Conservation (phyloP, 1,284 basidiomycete genomes). For the Sporisorium reilianum region DNA sequence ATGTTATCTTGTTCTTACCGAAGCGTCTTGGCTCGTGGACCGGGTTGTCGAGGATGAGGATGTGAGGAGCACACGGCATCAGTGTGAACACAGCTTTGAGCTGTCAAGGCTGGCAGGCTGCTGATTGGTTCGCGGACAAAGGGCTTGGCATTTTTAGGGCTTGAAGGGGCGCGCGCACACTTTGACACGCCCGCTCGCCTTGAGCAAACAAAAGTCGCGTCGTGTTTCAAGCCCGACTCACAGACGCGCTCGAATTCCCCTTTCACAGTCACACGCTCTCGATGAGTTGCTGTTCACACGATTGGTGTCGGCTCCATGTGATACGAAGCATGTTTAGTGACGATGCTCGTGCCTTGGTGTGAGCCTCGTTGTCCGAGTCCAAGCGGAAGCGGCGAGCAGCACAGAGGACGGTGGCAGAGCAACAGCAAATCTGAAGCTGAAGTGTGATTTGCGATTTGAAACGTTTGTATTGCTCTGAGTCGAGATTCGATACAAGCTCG, state of each 20-base stretch:
- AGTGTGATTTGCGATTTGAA: not conserved
- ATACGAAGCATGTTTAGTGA: not conserved
- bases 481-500: not conserved
- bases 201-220: slow-evolving; percentile 7
- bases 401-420: not conserved
- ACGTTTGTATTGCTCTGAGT: not conserved
- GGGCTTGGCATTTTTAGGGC: too few species aligned
- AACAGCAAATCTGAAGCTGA: not conserved
- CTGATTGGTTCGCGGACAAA: too few species aligned
- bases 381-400: not conserved
- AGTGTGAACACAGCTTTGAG: slow-evolving; percentile 4
- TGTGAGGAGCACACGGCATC: not conserved
- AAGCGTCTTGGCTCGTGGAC: not conserved
- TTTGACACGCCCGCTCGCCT: too few species aligned
- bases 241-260: too few species aligned
- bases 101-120: too few species aligned
- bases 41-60: not conserved
- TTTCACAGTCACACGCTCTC: not conserved
- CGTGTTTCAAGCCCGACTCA: slow-evolving; percentile 3
- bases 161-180: too few species aligned
- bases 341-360: not conserved
- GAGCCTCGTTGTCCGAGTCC: not conserved
- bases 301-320: too few species aligned
- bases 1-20: slow-evolving; percentile 15
- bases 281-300: not conserved